Base-by-base conservation (phyloP, 257 asterid species). In the Coffea canephora region DNA sequence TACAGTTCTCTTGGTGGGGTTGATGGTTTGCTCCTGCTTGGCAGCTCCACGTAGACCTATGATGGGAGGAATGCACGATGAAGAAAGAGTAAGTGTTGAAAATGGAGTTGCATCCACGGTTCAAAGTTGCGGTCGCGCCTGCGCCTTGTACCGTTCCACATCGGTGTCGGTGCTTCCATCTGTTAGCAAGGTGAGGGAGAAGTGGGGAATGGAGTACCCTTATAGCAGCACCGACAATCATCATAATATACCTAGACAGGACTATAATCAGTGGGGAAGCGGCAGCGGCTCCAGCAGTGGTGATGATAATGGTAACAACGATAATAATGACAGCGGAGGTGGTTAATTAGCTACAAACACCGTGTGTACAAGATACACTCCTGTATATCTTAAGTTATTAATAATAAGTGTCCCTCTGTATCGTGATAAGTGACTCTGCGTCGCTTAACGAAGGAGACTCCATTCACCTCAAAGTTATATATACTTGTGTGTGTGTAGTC, bases 221-320 rank as follows among this genome's bases (percentile, higher is more conserved):
- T 81, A 87, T 19, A 80, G 90, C 39, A 75, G 71, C 79, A 68
- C 77, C 54, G 91, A 88, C 46, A 90, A 92, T 48, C 97, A 89
- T 49, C 90, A 92, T 68, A 90, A 70, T 77, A 89, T 89, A 87
- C 92, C 92, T 4, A 85, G 95, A 65, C 85, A 88, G 83, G 54
- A 87, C 83, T 88, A 82, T 21, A 82, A 81, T 74, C 91, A 86
- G 78, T 66, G 91, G 84, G 95, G 93, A 25, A 79, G 80, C 73
- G 54, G 80, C 27, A 34, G 79, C 55, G 52, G 27, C 27, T 82
- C 81, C 62, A 83, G 81, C 46, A 87, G 9, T 25, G 84, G 84
- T 36, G 85, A 71, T 70, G 79, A 55, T 15, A 62, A 45, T 57
- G 65, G 46, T 25, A 61, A 84, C 43, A 86, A 27, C 3, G 83